Evolutionary conservation across 2,329 filamentous ascomycete genomes (phyloP).

Genomic region (Rhytidhysteron rufulum): DNA sequence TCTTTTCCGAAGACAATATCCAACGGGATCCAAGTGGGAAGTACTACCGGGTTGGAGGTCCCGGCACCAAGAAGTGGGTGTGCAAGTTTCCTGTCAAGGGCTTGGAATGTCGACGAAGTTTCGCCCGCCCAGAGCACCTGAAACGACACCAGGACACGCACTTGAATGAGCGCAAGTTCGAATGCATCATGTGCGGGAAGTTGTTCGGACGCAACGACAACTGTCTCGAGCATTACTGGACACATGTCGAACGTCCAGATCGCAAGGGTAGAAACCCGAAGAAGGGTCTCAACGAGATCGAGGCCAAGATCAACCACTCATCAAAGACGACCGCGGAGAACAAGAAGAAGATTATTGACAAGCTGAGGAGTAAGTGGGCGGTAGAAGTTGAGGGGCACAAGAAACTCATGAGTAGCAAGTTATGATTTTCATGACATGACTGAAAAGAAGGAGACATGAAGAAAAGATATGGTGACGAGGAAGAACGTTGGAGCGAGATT

Average conservation of each 20-base stretch:
- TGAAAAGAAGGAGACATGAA: no score
- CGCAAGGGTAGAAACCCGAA: conserved; percentile 25
- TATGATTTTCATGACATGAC: no score
- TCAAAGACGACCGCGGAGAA: conserved; percentile 9
- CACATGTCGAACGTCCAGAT: conserved; percentile 22
- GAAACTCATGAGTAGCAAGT: no score
- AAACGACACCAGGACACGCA: conserved; percentile 27
- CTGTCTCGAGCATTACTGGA: conserved; percentile 28
- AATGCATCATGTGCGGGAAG: conserved; percentile 22
- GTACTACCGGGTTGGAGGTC: conserved; percentile 3
- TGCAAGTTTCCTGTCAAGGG: conserved; percentile 4
- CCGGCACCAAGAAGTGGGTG: conserved; percentile 8
- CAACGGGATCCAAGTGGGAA: conserved; percentile 7
- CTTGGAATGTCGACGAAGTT: conserved; percentile 9
- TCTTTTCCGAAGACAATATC: conserved; percentile 11
- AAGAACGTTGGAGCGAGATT: no score
- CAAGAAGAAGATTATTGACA: conserved; percentile 26
- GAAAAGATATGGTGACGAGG: no score
- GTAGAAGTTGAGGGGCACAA: neutral
- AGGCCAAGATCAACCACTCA: conserved; percentile 9
- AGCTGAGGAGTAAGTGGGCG: conserved; percentile 19
- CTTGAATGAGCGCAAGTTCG: conserved; percentile 13
- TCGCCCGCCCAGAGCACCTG: conserved; percentile 27
- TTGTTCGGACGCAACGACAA: conserved; percentile 33
- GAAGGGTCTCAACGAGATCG: conserved; percentile 18